Percentiles rank a stretch among this genome's conserved stretches.
Evolutionary conservation across 441 rosid species (phyloP).

Genomic region (Corymbia citriodora): DNA sequence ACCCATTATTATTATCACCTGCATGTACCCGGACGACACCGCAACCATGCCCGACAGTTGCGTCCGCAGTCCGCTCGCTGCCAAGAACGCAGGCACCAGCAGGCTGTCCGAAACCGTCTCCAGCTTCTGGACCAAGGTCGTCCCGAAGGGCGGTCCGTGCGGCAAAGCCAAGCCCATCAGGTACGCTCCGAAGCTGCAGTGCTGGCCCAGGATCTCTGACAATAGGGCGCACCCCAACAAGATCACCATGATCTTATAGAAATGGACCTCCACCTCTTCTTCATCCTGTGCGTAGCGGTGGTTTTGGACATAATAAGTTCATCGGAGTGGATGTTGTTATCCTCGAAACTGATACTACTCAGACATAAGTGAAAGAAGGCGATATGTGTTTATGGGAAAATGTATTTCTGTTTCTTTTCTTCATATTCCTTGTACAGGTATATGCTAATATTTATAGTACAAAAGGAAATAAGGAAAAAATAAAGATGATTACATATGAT

Average conservation of each 20-base stretch:
- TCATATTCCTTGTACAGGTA: too few species aligned
- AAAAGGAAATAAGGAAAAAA: too few species aligned
- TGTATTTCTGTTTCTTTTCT: too few species aligned
- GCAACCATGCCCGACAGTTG: not conserved
- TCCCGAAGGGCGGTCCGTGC: not conserved
- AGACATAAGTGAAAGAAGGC: not conserved
- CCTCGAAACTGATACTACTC: not conserved
- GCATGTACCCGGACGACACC: constrained; percentile 7
- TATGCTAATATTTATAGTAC: too few species aligned
- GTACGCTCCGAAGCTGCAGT: not conserved
- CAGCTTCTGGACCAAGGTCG: not conserved
- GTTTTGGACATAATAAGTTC: not conserved
- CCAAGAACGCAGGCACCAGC: not conserved
- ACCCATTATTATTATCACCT: not conserved
- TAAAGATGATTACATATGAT: too few species aligned
- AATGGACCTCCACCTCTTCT: not conserved
- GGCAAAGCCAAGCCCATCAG: not conserved
- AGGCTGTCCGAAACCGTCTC: not conserved
- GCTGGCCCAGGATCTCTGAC: not conserved
- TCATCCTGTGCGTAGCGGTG: not conserved
- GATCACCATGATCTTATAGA: not conserved
- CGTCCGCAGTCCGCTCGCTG: not conserved
- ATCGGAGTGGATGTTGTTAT: not conserved
- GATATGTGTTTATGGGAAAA: too few species aligned
- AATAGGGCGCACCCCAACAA: not conserved